Conservation (phyloP, 148 eudicot genomes). For the Amaranthus hypochondriacus region DNA sequence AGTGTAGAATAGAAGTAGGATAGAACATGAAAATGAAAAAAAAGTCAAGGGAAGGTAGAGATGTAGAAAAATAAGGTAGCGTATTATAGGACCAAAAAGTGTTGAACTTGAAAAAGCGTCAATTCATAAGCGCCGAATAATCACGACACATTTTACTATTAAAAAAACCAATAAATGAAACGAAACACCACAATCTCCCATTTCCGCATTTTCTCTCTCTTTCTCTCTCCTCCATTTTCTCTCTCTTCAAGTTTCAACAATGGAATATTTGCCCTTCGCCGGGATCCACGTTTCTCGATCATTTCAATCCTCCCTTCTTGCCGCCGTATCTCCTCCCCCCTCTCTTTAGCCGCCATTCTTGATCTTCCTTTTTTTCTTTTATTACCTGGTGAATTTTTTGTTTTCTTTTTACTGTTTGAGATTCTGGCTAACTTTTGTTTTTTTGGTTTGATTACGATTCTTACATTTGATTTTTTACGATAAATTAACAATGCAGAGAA, state of each 20-base stretch:
- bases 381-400: constrained; percentile 6
- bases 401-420: neutral
- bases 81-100: constrained; percentile 5
- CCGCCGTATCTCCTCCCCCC: constrained; percentile 4
- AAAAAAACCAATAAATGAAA: constrained; percentile 4
- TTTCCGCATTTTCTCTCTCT: constrained; percentile 24
- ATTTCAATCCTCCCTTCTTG: neutral
- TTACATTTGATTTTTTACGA: neutral
- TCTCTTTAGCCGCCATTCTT: neutral
- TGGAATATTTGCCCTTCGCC: constrained; percentile 35
- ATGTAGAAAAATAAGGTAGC: neutral
- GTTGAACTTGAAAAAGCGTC: neutral
- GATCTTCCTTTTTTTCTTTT: constrained; percentile 7
- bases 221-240: constrained; percentile 10
- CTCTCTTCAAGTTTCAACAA: constrained; percentile 21
- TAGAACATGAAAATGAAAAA: constrained; percentile 14
- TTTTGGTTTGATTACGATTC: neutral
- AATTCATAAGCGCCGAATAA: neutral
- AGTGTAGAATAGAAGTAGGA: no score
- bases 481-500: neutral
- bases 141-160: neutral
- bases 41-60: constrained; percentile 9
- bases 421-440: neutral
- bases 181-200: constrained; percentile 31
- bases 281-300: constrained; percentile 56